Base-by-base conservation (phyloP, 2,329 filamentous ascomycete genomes). In the Xylariaceae sp. region DNA sequence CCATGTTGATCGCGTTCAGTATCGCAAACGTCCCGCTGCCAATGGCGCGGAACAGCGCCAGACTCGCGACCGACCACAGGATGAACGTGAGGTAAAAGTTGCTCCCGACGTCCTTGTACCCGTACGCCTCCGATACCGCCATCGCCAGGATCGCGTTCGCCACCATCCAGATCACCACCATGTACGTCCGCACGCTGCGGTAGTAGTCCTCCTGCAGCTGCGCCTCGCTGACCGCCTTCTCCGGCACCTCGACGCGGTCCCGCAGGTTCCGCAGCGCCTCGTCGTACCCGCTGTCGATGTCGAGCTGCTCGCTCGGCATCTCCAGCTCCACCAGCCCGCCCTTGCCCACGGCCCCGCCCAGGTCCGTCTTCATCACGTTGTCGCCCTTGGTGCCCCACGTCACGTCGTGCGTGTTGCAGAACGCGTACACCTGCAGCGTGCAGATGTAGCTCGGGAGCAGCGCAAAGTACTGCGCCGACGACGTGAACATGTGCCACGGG, bases 341-440 rank as follows among this genome's bases (percentile, higher is more conserved):
- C 50, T 86, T 83, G 37, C 83, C 83, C 6, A 87, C 80, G 11
- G 94, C 93, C 4, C 87, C 82, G 42, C 93, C 93, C 1, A 98
- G 81, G 61, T 98, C 94, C 7, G 87, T 96, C 64, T 88, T 85
- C 56, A 93, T 84, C 28, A 95, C 82, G 64, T 98, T 98, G 74
- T 98, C 93, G 43, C 93, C 93, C 69, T 98, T 98, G 34, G 93
- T 98, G 34, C 93, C 93, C 93, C 93, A 98, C 0, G 90, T 95
- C 16, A 98, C 89, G 63, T 98, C 93, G 77, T 98, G 93, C 0
- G 91, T 95, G 70, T 98, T 98, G 73, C 93, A 97, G 67, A 98
- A 98, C 33, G 93, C 93, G 67, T 98, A 98, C 16, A 97, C 89
- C 65, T 98, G 93, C 2, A 98, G 76, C 0, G 89, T 97, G 71